Conservation (phyloP, 495 filamentous ascomycete species). For the Terfezia boudieri region DNA sequence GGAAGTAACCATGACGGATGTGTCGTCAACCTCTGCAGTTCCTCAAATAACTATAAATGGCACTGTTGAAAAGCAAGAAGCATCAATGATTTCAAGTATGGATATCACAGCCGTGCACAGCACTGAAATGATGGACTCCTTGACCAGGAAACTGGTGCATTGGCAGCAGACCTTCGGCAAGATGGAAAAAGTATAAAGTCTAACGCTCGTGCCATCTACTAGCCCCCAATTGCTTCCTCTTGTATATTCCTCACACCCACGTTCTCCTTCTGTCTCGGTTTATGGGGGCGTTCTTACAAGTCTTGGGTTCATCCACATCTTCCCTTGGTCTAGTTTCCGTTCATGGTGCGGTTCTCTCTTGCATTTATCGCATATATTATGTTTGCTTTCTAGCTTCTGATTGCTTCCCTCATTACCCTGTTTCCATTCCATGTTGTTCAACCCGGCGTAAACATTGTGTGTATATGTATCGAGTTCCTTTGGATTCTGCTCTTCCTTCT, state of each 20-base stretch:
- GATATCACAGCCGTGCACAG: slow-evolving; percentile 14
- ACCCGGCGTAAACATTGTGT: background rate
- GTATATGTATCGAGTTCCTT: background rate
- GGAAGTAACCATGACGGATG: background rate
- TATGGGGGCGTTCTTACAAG: background rate
- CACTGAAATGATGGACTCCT: slow-evolving; percentile 35
- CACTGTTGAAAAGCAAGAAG: background rate
- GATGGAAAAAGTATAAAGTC: background rate
- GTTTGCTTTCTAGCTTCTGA: background rate
- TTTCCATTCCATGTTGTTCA: background rate
- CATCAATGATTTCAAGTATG: slow-evolving; percentile 24
- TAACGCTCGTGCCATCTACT: background rate
- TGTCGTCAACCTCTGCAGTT: background rate
- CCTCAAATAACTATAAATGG: background rate
- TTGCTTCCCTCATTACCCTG: background rate
- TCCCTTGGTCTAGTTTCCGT: background rate
- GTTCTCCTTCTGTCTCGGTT: background rate
- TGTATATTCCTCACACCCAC: background rate
- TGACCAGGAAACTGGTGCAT: slow-evolving; percentile 32
- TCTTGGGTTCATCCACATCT: background rate
- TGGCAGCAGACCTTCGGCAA: slow-evolving; percentile 24
- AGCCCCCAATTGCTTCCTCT: background rate
- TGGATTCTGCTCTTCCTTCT: background rate
- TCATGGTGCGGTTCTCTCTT: background rate
- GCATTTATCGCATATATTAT: background rate